These are phyloP conservation scores for Fusarium odoratissimum DNA, from an alignment of 2,329 filamentous ascomycete genomes.

Conservation along the genomic window DNA sequence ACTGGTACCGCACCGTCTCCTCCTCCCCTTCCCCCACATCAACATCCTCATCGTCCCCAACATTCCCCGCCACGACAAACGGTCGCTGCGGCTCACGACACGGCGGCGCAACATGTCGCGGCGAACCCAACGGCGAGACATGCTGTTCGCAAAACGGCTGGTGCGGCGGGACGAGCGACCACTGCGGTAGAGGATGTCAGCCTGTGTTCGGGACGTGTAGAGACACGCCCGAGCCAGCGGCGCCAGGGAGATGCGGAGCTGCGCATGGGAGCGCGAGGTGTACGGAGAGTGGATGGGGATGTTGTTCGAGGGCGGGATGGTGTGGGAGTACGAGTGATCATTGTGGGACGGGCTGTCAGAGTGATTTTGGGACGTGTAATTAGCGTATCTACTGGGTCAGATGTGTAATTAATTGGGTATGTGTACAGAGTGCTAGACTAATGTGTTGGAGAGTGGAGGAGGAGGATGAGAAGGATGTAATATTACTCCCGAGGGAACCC, in stretches of 20 bases:
- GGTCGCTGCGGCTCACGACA: conserved; percentile 42
- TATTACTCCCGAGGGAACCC: not conserved
- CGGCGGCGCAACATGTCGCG: conserved; percentile 36
- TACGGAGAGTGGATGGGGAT: conserved; percentile 40
- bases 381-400: not conserved
- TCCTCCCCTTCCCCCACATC: not conserved
- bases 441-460: not conserved
- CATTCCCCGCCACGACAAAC: conserved; percentile 38
- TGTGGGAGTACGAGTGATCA: conserved; percentile 56
- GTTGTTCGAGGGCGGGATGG: conserved; percentile 48
- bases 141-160: conserved; percentile 43
- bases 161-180: conserved; percentile 55
- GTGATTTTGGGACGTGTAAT: conserved; percentile 45
- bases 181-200: conserved; percentile 57
- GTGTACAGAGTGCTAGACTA: not conserved
- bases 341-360: conserved; percentile 54
- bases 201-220: conserved; percentile 46
- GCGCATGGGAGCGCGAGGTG: conserved; percentile 41
- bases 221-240: conserved; percentile 24
- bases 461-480: conserved; percentile 4
- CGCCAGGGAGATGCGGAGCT: conserved; percentile 45
- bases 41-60: conserved; percentile 13
- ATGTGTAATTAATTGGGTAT: not conserved
- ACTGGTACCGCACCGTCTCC: conserved; percentile 61
- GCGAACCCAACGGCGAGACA: conserved; percentile 26